A percentile compares a stretch with the other conserved stretches of the same genome.
phyloP scores from a whole-genome alignment of 1,284 basidiomycete genomes.

The Apiotrichum brassicae region DNA sequence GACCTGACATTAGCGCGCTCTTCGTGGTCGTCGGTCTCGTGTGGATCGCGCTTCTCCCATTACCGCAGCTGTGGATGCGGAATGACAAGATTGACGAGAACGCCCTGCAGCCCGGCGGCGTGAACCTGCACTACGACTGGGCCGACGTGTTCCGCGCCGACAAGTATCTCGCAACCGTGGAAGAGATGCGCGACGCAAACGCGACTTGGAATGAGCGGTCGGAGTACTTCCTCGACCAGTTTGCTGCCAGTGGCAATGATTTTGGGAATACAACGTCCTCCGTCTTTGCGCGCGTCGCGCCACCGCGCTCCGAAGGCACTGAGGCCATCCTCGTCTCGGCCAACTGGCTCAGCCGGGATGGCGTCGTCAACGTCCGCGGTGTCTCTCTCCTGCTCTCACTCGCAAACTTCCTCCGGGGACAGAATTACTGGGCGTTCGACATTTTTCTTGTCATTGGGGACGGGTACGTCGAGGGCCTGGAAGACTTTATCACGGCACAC shows the following conservation, averaged over 20 bases:
- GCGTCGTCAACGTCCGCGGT: slow-evolving; percentile 67
- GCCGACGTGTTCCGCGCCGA: slow-evolving; percentile 78
- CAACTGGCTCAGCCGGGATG: slow-evolving; percentile 66
- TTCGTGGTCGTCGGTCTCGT: slow-evolving; percentile 61
- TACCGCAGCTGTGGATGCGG: slow-evolving; percentile 56
- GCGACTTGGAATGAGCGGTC: slow-evolving; percentile 57
- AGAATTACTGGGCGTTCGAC: slow-evolving; percentile 91
- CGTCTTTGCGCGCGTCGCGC: slow-evolving; percentile 70
- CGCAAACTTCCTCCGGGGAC: slow-evolving; percentile 74
- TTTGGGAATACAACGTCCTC: slow-evolving; percentile 44
- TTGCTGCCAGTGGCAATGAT: slow-evolving; percentile 23
- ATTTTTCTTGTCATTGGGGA: slow-evolving; percentile 86
- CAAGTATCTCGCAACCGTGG: slow-evolving; percentile 62
- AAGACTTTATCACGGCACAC: slow-evolving; percentile 82
- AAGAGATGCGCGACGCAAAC: slow-evolving; percentile 57
- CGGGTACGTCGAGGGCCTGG: slow-evolving; percentile 80
- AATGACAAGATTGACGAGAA: slow-evolving; percentile 84
- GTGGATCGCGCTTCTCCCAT: slow-evolving; percentile 70
- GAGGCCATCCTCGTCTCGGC: slow-evolving; percentile 88
- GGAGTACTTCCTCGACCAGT: slow-evolving; percentile 14
- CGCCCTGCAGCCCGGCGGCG: slow-evolving; percentile 82
- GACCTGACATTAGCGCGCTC: slow-evolving; percentile 4
- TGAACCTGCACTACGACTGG: slow-evolving; percentile 83
- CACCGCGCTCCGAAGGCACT: slow-evolving; percentile 78
- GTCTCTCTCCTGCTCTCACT: slow-evolving; percentile 74